Evolutionary conservation across 768 basidiomycete genomes (phyloP).

Genomic region (Calvatia gigantea): DNA sequence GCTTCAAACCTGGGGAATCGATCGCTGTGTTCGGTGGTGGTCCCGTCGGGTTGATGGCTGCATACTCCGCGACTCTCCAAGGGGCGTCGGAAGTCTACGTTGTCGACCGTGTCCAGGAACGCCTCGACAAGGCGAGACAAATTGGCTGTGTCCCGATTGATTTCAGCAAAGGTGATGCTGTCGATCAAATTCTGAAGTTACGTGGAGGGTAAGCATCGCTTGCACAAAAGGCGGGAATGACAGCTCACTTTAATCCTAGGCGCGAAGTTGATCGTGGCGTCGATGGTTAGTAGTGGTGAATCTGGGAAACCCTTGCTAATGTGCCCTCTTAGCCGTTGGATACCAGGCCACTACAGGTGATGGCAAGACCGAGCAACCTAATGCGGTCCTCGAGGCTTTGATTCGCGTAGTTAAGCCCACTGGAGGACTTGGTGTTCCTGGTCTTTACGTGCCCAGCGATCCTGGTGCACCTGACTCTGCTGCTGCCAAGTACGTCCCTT

Average conservation of each 20-base stretch:
- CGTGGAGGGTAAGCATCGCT: slow-evolving; percentile 36
- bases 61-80: slow-evolving; percentile 48
- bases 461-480: slow-evolving; percentile 53
- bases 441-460: slow-evolving; percentile 53
- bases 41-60: slow-evolving; percentile 55
- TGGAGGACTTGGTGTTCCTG: slow-evolving; percentile 56
- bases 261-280: slow-evolving; percentile 50
- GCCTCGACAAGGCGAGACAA: slow-evolving; percentile 47
- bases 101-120: slow-evolving; percentile 52
- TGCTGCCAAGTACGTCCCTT: slow-evolving; percentile 38
- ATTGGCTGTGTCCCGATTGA: slow-evolving; percentile 51
- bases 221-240: neutral
- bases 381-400: slow-evolving; percentile 46
- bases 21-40: slow-evolving; percentile 52
- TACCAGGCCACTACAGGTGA: slow-evolving; percentile 52
- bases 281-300: slow-evolving; percentile 28
- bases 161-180: slow-evolving; percentile 44
- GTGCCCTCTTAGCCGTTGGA: slow-evolving; percentile 37
- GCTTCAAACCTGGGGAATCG: slow-evolving; percentile 50
- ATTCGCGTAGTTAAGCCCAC: slow-evolving; percentile 51
- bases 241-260: slow-evolving; percentile 19
- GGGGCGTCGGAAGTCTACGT: slow-evolving; percentile 53
- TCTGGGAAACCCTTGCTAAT: neutral
- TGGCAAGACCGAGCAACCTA: slow-evolving; percentile 56
- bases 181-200: slow-evolving; percentile 41